Conservation (phyloP, 805 yeast species). For the Candida sithepensis region DNA sequence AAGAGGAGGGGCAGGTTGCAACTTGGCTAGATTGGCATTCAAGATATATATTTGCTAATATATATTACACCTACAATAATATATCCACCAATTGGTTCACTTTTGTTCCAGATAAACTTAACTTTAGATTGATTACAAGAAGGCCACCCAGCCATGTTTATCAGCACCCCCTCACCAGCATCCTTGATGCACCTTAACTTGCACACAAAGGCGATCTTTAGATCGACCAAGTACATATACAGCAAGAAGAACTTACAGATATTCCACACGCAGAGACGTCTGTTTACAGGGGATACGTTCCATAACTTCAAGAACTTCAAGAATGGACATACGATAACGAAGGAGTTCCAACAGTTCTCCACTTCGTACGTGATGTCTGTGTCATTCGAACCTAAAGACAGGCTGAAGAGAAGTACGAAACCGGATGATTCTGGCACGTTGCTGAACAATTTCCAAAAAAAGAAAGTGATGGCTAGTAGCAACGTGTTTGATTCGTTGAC, state of each 20-base stretch:
- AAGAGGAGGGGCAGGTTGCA: too few relatives aligned
- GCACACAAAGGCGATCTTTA: background rate
- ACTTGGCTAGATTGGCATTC: too few relatives aligned
- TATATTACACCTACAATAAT: background rate
- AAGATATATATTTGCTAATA: background rate
- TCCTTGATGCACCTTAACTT: background rate
- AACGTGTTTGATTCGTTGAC: constrained; percentile 47
- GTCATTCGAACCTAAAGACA: constrained; percentile 70
- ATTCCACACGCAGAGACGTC: constrained; percentile 6
- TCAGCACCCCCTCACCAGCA: background rate
- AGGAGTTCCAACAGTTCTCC: constrained; percentile 22
- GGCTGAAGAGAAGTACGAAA: constrained; percentile 42
- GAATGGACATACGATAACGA: constrained; percentile 27
- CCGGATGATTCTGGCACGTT: constrained; percentile 21
- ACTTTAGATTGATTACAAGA: too few relatives aligned
- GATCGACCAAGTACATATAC: background rate
- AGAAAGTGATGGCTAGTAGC: constrained; percentile 18
- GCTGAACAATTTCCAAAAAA: constrained; percentile 24
- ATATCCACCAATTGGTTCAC: too few relatives aligned
- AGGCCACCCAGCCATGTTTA: too few relatives aligned
- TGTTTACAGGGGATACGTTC: constrained; percentile 23
- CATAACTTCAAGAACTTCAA: constrained; percentile 23
- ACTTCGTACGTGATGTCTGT: constrained; percentile 56
- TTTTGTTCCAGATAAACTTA: too few relatives aligned
- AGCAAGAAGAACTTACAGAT: background rate